These are phyloP conservation scores for Aphanomyces astaci DNA, from an alignment of 352 stramenopile species.

Conservation along the genomic window DNA sequence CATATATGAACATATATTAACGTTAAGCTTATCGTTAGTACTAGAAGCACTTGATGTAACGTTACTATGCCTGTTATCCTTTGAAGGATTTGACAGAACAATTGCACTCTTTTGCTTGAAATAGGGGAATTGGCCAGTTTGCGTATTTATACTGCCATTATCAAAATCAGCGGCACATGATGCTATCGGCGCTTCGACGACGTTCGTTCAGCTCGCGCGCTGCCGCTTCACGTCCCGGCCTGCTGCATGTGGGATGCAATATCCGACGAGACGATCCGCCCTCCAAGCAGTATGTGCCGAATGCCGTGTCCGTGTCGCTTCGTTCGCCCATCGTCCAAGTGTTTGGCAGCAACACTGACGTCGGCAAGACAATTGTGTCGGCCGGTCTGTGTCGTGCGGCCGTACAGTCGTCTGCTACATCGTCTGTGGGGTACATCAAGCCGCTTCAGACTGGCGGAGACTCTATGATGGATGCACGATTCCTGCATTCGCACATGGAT, in stretches of 20 bases:
- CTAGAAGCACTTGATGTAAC: too few relatives aligned
- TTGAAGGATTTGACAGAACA: not conserved
- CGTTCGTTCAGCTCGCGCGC: not conserved
- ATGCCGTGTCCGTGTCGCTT: constrained; percentile 28
- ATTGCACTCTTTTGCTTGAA: not conserved
- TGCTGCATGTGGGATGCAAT: constrained; percentile 3
- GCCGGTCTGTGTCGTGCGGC: constrained; percentile 84
- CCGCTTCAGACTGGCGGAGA: constrained; percentile 91
- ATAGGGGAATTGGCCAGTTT: not conserved
- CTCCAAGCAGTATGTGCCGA: constrained; percentile 10
- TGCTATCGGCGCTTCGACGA: not conserved
- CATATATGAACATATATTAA: too few relatives aligned
- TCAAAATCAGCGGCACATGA: not conserved
- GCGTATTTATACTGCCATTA: constrained; percentile 11
- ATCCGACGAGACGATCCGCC: not conserved
- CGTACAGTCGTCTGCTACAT: constrained; percentile 25
- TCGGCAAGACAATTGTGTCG: constrained; percentile 96
- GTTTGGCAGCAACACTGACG: constrained; percentile 97
- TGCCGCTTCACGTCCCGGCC: not conserved
- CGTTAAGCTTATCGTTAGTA: too few relatives aligned
- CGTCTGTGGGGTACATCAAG: constrained; percentile 90
- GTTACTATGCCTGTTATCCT: too few relatives aligned
- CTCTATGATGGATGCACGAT: constrained; percentile 63
- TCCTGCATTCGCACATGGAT: constrained; percentile 47
- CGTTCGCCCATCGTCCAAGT: constrained; percentile 78